Conservation (phyloP, 345 rosid genomes). For the thale cress (Arabidopsis thaliana) region TAIR10.1 NC_003075.7:1570001-1570500, state of each 20-base stretch:
- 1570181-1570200: conserved; percentile 74
- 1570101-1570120: conserved; percentile 62
- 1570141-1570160: conserved; percentile 50
- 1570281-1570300: background rate
- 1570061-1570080: conserved; percentile 53
- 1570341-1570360: conserved; percentile 66
- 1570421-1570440: conserved; percentile 6
- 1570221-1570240: background rate
- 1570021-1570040: background rate
- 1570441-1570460: background rate
- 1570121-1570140: conserved; percentile 78
- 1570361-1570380: conserved; percentile 59
- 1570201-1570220: conserved; percentile 30
- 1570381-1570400: conserved; percentile 66
- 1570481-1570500: background rate
- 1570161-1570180: conserved; percentile 67
- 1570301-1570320: conserved; percentile 80
- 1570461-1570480: background rate
- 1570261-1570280: background rate
- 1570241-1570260: background rate
- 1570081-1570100: conserved; percentile 68
- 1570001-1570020: conserved; percentile 1
- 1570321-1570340: conserved; percentile 64
- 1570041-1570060: conserved; percentile 56
- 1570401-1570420: conserved; percentile 60